Base-by-base conservation (phyloP, 768 basidiomycete genomes). In the Russula dissimulans region DNA sequence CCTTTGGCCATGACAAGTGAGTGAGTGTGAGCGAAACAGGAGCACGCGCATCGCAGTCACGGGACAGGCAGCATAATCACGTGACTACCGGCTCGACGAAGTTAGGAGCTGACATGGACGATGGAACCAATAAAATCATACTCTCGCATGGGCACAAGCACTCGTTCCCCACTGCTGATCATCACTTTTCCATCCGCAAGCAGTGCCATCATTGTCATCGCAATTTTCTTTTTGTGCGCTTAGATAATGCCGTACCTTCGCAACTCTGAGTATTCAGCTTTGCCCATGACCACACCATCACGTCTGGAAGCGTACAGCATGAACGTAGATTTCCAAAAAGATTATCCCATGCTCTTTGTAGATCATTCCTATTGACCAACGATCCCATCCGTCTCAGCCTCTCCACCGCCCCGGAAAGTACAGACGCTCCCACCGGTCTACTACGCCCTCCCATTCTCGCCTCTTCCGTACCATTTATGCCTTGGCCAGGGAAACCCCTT, bases 1-100 rank as follows among this genome's bases (percentile, higher is more conserved):
- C 82, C 84, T 73, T 95, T 95, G 12, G 81, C 85, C 92, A 95
- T 93, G 51, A n/a, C n/a, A 11, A 38, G 42, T 45, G 18, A 22
- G n/a, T 36, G 32, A 42, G 5, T 39, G 22, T 26, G 22, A 26
- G 22, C 17, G 41, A 17, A 17, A 12, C 7, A 36, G 2, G 34
- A 36, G 34, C 34, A 36, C 34, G 34, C 10, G 34, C 34, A 7
- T 36, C n/a, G 34, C 10, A 10, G 34, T 5, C 10, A 10, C 34
- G 34, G 60, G 4, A 58, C 50, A 39, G 64, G 60, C 5, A 39
- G 39, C 2, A 45, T 49, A 8, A 48, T 50, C 14, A 11, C 29
- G 34, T 42, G 22, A 26, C 22, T 59, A 12, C n/a, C n/a, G n/a
- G n/a, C n/a, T n/a, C n/a, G n/a, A n/a, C n/a, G n/a, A n/a, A n/a